Evolutionary conservation across 768 basidiomycete genomes (phyloP).

Genomic region (Auricularia sp.): DNA sequence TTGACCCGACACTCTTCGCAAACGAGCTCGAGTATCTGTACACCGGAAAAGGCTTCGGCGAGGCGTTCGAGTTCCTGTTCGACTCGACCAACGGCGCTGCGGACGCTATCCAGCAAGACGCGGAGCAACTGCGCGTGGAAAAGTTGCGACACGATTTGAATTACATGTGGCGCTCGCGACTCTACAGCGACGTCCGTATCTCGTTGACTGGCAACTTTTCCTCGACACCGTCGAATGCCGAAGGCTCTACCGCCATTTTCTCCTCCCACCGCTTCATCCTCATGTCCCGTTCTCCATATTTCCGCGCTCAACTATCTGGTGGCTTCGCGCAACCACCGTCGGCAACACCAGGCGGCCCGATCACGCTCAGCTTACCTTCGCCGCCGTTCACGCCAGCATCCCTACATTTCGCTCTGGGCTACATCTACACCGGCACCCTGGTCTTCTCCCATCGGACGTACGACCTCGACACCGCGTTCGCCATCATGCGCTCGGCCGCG

Average conservation of each 20-base stretch:
- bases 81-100: slow-evolving; percentile 38
- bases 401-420: slow-evolving; percentile 87
- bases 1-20: slow-evolving; percentile 72
- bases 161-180: slow-evolving; percentile 91
- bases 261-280: slow-evolving; percentile 91
- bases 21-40: slow-evolving; percentile 93
- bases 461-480: slow-evolving; percentile 85
- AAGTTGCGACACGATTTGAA: slow-evolving; percentile 88
- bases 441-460: slow-evolving; percentile 86
- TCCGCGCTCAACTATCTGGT: slow-evolving; percentile 65
- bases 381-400: slow-evolving; percentile 94
- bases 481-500: slow-evolving; percentile 71
- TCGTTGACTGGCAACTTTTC: slow-evolving; percentile 62
- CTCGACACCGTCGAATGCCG: slow-evolving; percentile 37
- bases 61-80: slow-evolving; percentile 80
- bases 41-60: slow-evolving; percentile 81
- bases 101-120: slow-evolving; percentile 26
- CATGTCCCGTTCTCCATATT: slow-evolving; percentile 81
- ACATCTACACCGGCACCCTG: slow-evolving; percentile 90
- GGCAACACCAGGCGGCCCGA: slow-evolving; percentile 29
- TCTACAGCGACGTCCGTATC: slow-evolving; percentile 87
- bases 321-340: slow-evolving; percentile 39
- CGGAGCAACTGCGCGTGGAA: slow-evolving; percentile 54
- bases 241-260: slow-evolving; percentile 72
- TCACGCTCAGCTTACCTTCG: slow-evolving; percentile 65